Conservation (phyloP, 179 eudicot genomes). For the Vitellaria paradoxa region DNA sequence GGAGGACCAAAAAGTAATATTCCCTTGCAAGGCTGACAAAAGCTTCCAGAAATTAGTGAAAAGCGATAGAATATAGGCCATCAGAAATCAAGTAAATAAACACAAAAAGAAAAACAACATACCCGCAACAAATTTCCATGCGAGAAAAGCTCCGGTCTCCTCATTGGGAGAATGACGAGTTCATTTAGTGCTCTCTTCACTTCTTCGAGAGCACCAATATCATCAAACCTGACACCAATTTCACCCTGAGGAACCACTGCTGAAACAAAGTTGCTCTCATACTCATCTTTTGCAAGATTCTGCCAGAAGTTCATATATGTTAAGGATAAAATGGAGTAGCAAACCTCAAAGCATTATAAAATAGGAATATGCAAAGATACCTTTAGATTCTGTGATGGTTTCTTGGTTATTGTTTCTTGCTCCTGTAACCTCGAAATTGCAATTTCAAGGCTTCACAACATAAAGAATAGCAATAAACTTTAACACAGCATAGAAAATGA, state of each 20-base stretch:
- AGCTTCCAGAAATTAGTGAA: slow-evolving; percentile 13
- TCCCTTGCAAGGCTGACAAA: slow-evolving; percentile 97
- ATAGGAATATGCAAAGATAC: slow-evolving; percentile 11
- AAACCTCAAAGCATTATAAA: background rate
- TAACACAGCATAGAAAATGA: slow-evolving; percentile 6
- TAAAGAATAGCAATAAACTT: slow-evolving; percentile 14
- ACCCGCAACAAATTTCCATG: slow-evolving; percentile 96
- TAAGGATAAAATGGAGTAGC: background rate
- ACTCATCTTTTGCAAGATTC: slow-evolving; percentile 98
- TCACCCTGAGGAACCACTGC: slow-evolving; percentile 97
- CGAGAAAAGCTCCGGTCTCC: slow-evolving; percentile 93
- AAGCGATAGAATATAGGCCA: background rate
- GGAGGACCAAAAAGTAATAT: slow-evolving; percentile 99
- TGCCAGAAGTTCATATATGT: slow-evolving; percentile 27
- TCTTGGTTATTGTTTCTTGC: slow-evolving; percentile 68
- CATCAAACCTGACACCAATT: slow-evolving; percentile 90
- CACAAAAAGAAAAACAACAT: slow-evolving; percentile 20
- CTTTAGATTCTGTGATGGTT: slow-evolving; percentile 85
- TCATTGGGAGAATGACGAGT: slow-evolving; percentile 97
- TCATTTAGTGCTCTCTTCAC: slow-evolving; percentile 92
- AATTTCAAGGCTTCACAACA: slow-evolving; percentile 63
- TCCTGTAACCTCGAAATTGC: slow-evolving; percentile 82
- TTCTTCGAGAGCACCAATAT: slow-evolving; percentile 98
- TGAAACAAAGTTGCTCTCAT: slow-evolving; percentile 91
- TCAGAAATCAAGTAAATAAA: slow-evolving; percentile 3